Conservation (phyloP, 345 rosid species). For the Trapa incisa region DNA sequence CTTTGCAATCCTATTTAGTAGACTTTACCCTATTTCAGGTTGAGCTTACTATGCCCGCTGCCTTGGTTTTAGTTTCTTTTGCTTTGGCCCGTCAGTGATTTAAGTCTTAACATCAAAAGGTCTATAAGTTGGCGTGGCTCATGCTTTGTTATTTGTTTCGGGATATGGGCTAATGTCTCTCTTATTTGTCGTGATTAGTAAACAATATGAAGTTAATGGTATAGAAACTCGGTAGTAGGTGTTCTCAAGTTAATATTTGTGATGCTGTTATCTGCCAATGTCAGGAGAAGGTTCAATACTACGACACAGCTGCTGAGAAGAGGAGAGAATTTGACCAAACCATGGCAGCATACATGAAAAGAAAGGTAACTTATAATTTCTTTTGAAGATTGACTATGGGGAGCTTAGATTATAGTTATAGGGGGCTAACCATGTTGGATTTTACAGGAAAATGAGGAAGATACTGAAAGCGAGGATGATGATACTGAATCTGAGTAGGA, state of each 20-base stretch:
- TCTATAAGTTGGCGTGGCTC: too few relatives aligned
- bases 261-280: constrained; percentile 6
- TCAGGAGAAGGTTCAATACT: constrained; percentile 88
- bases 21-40: neutral
- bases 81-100: neutral
- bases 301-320: constrained; percentile 79
- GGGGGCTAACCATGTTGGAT: neutral
- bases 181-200: too few relatives aligned
- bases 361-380: constrained; percentile 31
- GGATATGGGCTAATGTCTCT: too few relatives aligned
- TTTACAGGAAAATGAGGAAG: constrained; percentile 63
- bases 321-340: constrained; percentile 77
- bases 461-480: constrained; percentile 7
- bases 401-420: neutral
- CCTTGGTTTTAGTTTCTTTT: neutral
- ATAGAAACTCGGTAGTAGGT: neutral
- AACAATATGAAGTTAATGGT: neutral
- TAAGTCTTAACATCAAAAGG: too few relatives aligned
- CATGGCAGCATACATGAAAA: constrained; percentile 55
- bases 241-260: too few relatives aligned
- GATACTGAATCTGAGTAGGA: too few relatives aligned
- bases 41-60: neutral
- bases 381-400: neutral
- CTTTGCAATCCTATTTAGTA: neutral
- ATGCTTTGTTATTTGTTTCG: too few relatives aligned